Evolutionary conservation across 441 rosid species (phyloP).

Genomic region (Gossypium schwendimanii): DNA sequence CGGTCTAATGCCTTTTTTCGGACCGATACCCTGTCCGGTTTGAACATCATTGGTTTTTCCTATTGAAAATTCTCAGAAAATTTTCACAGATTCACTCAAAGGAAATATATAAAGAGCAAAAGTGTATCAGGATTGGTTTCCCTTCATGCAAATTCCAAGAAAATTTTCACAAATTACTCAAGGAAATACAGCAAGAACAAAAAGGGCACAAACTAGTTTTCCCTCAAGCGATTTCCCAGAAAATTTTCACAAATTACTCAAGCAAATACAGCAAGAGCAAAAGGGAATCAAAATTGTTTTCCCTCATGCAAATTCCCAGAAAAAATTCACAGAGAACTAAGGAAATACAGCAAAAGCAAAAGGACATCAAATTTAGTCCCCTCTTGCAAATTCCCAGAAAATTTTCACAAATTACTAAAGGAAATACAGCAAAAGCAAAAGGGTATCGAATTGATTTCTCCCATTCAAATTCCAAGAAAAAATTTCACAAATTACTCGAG

Average conservation of each 20-base stretch:
- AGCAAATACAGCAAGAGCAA: background rate
- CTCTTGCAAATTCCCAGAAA: no score
- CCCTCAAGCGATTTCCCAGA: background rate
- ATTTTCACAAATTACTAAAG: no score
- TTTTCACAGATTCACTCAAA: background rate
- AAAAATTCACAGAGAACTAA: background rate
- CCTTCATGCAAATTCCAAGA: background rate
- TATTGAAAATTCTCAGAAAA: background rate
- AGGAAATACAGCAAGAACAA: background rate
- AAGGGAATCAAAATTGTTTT: background rate
- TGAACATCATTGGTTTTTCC: background rate
- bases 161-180: background rate
- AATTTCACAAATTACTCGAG: no score
- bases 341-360: background rate
- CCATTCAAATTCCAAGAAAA: no score
- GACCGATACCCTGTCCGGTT: no score
- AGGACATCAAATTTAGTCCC: no score
- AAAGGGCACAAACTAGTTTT: background rate
- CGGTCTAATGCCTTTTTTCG: no score
- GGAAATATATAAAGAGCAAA: background rate
- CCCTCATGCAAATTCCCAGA: background rate
- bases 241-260: background rate
- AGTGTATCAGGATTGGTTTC: background rate
- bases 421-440: no score
- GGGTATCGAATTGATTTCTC: no score